These are phyloP conservation scores for Colletotrichum scovillei DNA, from an alignment of 2,329 filamentous ascomycete species.

Conservation along the genomic window DNA sequence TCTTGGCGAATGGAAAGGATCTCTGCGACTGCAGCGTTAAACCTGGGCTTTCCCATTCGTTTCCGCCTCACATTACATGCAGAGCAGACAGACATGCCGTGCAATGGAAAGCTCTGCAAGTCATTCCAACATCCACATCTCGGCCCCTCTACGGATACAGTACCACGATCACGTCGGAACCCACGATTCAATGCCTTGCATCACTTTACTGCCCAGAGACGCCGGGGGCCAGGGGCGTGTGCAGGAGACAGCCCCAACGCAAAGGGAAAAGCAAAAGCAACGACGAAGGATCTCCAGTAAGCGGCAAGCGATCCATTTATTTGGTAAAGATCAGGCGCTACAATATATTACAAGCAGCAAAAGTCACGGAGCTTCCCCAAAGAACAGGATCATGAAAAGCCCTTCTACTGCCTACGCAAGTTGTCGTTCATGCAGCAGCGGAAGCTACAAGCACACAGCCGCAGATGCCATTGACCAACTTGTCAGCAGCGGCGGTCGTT, in stretches of 20 bases:
- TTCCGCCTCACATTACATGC: neutral
- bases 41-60: neutral
- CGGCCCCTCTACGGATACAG: neutral
- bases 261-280: neutral
- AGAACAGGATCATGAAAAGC: neutral
- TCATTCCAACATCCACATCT: neutral
- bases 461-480: neutral
- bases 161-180: neutral
- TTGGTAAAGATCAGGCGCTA: neutral
- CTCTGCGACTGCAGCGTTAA: neutral
- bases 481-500: neutral
- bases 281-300: conserved; percentile 16
- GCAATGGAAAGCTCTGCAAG: conserved; percentile 17
- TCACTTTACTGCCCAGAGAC: conserved; percentile 4
- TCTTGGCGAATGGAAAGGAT: neutral
- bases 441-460: neutral
- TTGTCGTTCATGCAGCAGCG: conserved; percentile 1
- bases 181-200: conserved; percentile 13
- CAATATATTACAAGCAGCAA: neutral
- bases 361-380: neutral
- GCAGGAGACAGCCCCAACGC: neutral
- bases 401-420: conserved; percentile 10
- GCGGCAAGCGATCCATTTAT: conserved; percentile 1
- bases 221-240: conserved; percentile 10
- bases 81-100: conserved; percentile 3